Base-by-base conservation (phyloP, 2,329 filamentous ascomycete genomes). In the Colletotrichum sp. region DNA sequence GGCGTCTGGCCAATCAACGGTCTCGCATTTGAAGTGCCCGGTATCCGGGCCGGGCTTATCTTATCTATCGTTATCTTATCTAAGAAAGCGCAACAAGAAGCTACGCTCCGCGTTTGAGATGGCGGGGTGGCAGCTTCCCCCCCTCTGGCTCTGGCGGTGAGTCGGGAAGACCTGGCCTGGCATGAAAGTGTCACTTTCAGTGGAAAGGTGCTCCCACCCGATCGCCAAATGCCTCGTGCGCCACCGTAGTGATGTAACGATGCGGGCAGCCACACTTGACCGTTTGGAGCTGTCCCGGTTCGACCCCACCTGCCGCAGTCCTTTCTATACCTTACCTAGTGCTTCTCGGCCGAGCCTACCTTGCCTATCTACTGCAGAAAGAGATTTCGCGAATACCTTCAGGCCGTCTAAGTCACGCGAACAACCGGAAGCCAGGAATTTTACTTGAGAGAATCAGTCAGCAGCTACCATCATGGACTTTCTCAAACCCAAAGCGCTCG, bases 391-490 rank as follows among this genome's bases (percentile, higher is more conserved):
- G 49, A 71, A 71, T 70, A 18, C 28, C 66, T 63, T 70, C 65
- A 44, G 21, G 59, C n/a, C 18, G 44, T 21, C 67, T 32, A 8
- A 32, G 64, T 52, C 39, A 34, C 44, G 26, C 55, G 21, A 18
- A 28, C 32, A 21, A 34, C 16, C 34, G 8, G 39, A 26, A 26
- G 32, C 34, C 12, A 21, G 32, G 21, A n/a, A 39, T 44, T 0
- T 13, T 18, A 15, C 62, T 28, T 34, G n/a, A 66, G 24, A 24
- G 34, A 16, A 15, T 39, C 28, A 15, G n/a, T 15, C 59, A 70
- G 4, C 52, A 32, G 32, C 12, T n/a, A 12, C 13, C 49, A 64
- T 6, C 52, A 78, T 78, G 77, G 62, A 77, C 18, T 75, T 76
- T 36, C 68, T 78, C 59, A 71, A 36, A 49, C 39, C 52, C 26